Conservation (phyloP, 192 early-diverging fungal genomes). For the Backusella westeae region DNA sequence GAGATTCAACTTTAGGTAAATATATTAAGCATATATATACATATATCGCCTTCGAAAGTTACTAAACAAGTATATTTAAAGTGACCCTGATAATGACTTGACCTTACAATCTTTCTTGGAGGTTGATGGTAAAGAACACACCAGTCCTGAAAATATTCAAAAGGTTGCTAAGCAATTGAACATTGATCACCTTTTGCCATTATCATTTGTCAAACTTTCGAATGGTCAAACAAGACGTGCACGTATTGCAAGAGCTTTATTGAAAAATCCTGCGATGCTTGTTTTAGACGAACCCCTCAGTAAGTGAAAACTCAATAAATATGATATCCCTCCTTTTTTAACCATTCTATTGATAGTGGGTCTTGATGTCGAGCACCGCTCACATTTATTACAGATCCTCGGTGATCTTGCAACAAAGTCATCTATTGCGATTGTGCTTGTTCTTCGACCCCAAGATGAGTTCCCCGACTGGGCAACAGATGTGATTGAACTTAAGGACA, state of each 20-base stretch:
- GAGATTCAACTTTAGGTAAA: conserved; percentile 48
- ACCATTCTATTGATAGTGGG: conserved; percentile 41
- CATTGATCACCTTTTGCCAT: conserved; percentile 22
- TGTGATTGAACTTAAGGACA: conserved; percentile 42
- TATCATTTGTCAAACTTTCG: conserved; percentile 46
- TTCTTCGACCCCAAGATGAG: conserved; percentile 53
- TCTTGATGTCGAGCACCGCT: conserved; percentile 47
- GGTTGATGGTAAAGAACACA: conserved; percentile 1
- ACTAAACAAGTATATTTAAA: background rate
- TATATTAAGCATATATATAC: no score
- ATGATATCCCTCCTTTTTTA: background rate
- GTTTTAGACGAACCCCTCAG: conserved; percentile 58
- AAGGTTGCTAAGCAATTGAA: conserved; percentile 27
- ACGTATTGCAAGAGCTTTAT: conserved; percentile 39
- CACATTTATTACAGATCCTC: conserved; percentile 33
- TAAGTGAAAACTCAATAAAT: conserved; percentile 19
- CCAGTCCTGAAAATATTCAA: background rate
- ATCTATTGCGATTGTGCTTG: conserved; percentile 35
- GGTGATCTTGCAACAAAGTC: conserved; percentile 14
- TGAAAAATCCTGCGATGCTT: conserved; percentile 27
- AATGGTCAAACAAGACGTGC: conserved; percentile 50
- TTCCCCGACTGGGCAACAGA: conserved; percentile 53
- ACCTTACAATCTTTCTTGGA: conserved; percentile 24
- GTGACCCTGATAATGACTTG: conserved; percentile 37
- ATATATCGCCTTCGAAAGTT: background rate